Conservation (phyloP, 345 rosid species). For the Stellera chamaejasme region DNA sequence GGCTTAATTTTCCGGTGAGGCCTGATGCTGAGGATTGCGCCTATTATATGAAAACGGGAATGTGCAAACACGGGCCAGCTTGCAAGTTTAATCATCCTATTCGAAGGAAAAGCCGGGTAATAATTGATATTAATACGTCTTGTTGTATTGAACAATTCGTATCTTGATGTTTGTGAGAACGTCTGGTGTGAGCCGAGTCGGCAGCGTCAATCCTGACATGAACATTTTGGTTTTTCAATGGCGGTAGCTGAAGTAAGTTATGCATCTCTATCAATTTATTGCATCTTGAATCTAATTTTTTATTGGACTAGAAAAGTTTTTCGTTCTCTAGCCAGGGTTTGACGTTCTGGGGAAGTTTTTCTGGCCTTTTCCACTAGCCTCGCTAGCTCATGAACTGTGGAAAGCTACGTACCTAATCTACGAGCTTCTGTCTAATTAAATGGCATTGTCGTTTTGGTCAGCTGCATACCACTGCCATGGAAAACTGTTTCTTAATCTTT, state of each 20-base stretch:
- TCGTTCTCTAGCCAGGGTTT: too few relatives aligned
- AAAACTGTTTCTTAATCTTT: too few relatives aligned
- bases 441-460: neutral
- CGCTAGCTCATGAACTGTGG: too few relatives aligned
- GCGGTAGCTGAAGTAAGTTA: too few relatives aligned
- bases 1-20: constrained; percentile 54
- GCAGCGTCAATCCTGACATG: neutral
- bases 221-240: neutral
- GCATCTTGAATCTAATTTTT: too few relatives aligned
- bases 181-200: neutral
- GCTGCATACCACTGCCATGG: too few relatives aligned
- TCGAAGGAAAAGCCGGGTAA: constrained; percentile 48
- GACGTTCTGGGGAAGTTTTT: too few relatives aligned
- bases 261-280: too few relatives aligned
- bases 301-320: too few relatives aligned
- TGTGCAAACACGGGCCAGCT: constrained; percentile 69
- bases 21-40: constrained; percentile 85
- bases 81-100: constrained; percentile 94
- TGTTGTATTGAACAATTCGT: neutral
- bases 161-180: neutral
- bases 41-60: constrained; percentile 67
- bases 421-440: neutral
- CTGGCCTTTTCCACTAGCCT: too few relatives aligned
- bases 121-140: neutral
- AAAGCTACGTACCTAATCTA: neutral